Conservation (phyloP, 192 early-diverging fungal species). For the Diversispora eburnea region DNA sequence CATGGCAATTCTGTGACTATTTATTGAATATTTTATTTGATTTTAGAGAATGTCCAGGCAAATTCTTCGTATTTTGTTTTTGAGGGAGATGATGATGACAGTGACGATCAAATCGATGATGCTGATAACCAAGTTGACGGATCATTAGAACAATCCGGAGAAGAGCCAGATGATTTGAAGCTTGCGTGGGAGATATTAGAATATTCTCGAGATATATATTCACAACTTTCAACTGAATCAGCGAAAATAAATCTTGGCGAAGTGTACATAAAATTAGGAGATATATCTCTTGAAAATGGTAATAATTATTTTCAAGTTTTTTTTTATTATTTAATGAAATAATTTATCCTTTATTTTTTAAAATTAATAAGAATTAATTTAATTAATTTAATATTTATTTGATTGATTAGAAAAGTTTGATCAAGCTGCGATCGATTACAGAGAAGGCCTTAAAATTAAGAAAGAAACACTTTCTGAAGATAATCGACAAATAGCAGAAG, state of each 20-base stretch:
- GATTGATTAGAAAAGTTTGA: conserved; percentile 56
- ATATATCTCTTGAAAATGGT: conserved; percentile 84
- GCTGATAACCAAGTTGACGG: conserved; percentile 19
- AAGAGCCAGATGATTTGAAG: conserved; percentile 60
- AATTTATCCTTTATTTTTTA: not conserved
- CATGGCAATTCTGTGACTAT: conserved; percentile 26
- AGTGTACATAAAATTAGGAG: conserved; percentile 73
- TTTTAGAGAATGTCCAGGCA: not conserved
- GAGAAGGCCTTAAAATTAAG: conserved; percentile 55
- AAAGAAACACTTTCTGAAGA: conserved; percentile 41
- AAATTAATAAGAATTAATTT: not conserved
- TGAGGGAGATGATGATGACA: conserved; percentile 45
- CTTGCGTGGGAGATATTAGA: conserved; percentile 85
- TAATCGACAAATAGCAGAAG: conserved; percentile 63
- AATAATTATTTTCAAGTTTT: conserved; percentile 26
- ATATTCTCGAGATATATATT: conserved; percentile 76
- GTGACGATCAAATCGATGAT: conserved; percentile 44
- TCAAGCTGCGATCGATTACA: conserved; percentile 60
- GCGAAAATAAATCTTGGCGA: conserved; percentile 57
- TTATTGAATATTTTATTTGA: not conserved
- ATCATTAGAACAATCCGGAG: conserved; percentile 38
- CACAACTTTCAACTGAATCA: conserved; percentile 47
- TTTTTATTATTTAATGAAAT: conserved; percentile 7
- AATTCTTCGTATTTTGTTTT: conserved; percentile 27
- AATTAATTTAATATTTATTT: conserved; percentile 1